phyloP scores from a whole-genome alignment of 345 rosid genomes.

The Heritiera fomes region DNA sequence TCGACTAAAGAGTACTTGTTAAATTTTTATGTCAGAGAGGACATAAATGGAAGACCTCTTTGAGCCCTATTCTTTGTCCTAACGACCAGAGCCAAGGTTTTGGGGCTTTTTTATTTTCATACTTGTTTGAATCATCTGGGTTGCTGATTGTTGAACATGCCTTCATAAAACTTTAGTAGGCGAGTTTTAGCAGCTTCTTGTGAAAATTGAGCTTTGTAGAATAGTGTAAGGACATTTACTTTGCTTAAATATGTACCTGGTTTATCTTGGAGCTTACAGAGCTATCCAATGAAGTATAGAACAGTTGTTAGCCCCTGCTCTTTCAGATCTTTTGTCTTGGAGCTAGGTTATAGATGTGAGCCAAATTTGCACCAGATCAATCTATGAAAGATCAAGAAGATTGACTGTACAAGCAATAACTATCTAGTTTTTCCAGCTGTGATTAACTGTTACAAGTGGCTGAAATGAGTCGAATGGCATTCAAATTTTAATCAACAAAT shows the following conservation, averaged over 20 bases:
- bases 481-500: neutral
- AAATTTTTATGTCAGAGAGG: slow-evolving; percentile 7
- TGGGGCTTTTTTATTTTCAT: neutral
- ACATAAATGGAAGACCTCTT: neutral
- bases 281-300: neutral
- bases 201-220: neutral
- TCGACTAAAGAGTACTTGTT: neutral
- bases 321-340: slow-evolving; percentile 6
- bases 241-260: neutral
- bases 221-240: slow-evolving; percentile 1
- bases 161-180: neutral
- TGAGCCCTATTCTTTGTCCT: neutral
- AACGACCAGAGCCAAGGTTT: neutral
- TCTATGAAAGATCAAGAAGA: neutral
- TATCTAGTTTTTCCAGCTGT: neutral
- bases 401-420: neutral
- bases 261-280: neutral
- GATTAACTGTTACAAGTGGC: neutral
- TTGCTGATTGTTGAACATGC: neutral
- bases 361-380: neutral
- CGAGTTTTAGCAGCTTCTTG: neutral
- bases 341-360: neutral
- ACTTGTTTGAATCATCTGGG: neutral
- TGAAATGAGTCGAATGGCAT: slow-evolving; percentile 1
- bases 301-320: neutral